Percentiles rank a stretch among this genome's conserved stretches.
These are phyloP conservation scores for Cyclotella choctawhatcheeana DNA, from an alignment of 108 stramenopile species.

Conservation along the genomic window DNA sequence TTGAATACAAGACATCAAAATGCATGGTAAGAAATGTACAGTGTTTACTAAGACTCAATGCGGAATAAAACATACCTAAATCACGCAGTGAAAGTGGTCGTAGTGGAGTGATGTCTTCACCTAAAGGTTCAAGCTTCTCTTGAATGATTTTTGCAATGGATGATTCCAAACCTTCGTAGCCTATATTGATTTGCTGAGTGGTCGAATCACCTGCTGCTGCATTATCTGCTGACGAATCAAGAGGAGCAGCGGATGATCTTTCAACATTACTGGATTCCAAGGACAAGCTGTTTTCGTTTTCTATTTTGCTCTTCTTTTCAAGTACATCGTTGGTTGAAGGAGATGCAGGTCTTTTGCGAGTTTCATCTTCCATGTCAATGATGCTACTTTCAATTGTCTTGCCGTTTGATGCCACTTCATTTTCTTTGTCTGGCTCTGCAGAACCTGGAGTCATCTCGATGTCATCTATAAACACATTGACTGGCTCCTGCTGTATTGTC, in stretches of 20 bases:
- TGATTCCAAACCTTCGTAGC: conserved; percentile 13
- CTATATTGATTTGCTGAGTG: background rate
- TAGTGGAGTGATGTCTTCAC: conserved; percentile 1
- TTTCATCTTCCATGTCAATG: no score
- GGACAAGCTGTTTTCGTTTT: background rate
- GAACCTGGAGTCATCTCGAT: no score
- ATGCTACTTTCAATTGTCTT: no score
- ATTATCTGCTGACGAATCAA: no score
- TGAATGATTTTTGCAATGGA: conserved; percentile 4
- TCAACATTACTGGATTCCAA: background rate
- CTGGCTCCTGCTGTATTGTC: no score
- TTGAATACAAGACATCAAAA: background rate
- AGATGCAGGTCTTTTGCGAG: background rate
- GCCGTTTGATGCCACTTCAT: background rate
- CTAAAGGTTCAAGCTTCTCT: conserved; percentile 10
- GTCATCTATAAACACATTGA: background rate
- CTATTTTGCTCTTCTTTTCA: conserved; percentile 3
- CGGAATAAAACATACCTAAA: background rate
- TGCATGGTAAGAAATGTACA: background rate
- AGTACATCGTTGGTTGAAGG: background rate
- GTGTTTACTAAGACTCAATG: background rate
- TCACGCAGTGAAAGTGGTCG: conserved; percentile 1
- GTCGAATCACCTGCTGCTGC: background rate
- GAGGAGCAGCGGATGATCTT: background rate
- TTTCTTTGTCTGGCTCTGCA: no score